Percentiles rank a stretch among this genome's conserved stretches.
Conservation (phyloP, 768 basidiomycete species). For the Tylopilus sp. region DNA sequence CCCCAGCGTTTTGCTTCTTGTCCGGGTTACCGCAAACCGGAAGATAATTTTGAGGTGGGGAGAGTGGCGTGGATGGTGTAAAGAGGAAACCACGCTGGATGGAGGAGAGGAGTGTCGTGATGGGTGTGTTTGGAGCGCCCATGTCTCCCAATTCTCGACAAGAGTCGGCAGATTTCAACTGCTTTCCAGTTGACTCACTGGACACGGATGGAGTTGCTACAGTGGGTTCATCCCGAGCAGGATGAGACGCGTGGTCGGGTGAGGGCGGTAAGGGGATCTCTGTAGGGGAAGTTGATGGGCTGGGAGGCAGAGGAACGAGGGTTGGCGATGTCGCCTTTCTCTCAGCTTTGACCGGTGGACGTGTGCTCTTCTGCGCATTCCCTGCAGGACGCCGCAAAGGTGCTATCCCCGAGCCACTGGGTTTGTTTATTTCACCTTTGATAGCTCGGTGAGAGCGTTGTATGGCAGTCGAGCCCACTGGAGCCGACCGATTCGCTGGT, state of each 20-base stretch:
- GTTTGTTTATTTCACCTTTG: slow-evolving; percentile 10
- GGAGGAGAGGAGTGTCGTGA: slow-evolving; percentile 56
- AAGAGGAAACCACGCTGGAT: slow-evolving; percentile 70
- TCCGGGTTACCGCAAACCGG: neutral
- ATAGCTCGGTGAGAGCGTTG: slow-evolving; percentile 9
- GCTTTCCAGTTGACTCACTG: neutral
- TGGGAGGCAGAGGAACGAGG: slow-evolving; percentile 17
- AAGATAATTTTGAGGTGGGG: slow-evolving; percentile 50
- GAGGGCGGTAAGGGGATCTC: slow-evolving; percentile 22
- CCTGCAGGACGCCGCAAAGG: slow-evolving; percentile 9
- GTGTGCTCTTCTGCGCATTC: slow-evolving; percentile 8
- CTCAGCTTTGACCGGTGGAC: slow-evolving; percentile 9
- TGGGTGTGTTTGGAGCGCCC: slow-evolving; percentile 50
- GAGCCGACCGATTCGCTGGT: neutral
- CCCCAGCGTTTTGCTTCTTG: slow-evolving; percentile 4
- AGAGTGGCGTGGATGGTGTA: slow-evolving; percentile 59
- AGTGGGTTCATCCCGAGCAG: slow-evolving; percentile 1
- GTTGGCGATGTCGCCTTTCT: slow-evolving; percentile 16
- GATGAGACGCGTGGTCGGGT: slow-evolving; percentile 7
- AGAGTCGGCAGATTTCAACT: neutral
- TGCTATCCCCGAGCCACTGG: neutral
- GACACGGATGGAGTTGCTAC: neutral
- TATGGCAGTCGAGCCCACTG: neutral
- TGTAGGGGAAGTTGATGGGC: slow-evolving; percentile 19
- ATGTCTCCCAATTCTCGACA: slow-evolving; percentile 2